Base-by-base conservation (phyloP, 352 stramenopile species). In the Phytophthora pseudosyringae region DNA sequence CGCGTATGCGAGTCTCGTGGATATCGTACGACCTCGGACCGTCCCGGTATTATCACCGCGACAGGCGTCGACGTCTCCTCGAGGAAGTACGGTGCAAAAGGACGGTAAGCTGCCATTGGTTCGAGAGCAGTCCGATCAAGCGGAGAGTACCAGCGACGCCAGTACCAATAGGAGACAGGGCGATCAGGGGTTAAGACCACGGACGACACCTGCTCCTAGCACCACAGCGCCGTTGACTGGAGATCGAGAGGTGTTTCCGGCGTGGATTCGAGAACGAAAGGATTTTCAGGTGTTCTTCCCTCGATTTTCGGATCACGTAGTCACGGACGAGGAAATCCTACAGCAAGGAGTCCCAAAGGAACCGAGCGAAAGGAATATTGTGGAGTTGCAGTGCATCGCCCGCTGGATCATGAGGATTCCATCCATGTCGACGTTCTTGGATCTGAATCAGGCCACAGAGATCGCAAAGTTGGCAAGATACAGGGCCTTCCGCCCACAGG, bases 351-450 rank as follows among this genome's bases (percentile, higher is more conserved):
- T 88, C 0, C 75, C 76, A 5, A 90, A 91, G 29, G 75, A 89
- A 9, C 83, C 83, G 2, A 71, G 44, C 13, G 81, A 89, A 25
- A 76, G 80, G 29, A 91, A 89, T 32, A 89, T 89, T 39, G 81
- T 91, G 4, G 83, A 91, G 66, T 50, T 91, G 15, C 83, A 91
- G 64, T 88, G 78, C 36, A 74, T 91, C 38, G 81, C 80, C 15
- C 80, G 81, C 5, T 91, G 83, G 83, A 88, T 91, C 56, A 83
- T 91, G 75, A 85, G 85, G 32, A 89, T 90, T 29, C 78, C 83
- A 25, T 89, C 80, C 29, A 88, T 90, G 78, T 70, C 72, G 44
- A 74, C 78, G 8, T 88, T 79, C 45, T 76, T 91, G 25, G 81
- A 91, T 52, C 72, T 89, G 33, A 82, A 75, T 28, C 83, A 91